Conservation (phyloP, 805 yeast genomes). For the Pichia insulana region DNA sequence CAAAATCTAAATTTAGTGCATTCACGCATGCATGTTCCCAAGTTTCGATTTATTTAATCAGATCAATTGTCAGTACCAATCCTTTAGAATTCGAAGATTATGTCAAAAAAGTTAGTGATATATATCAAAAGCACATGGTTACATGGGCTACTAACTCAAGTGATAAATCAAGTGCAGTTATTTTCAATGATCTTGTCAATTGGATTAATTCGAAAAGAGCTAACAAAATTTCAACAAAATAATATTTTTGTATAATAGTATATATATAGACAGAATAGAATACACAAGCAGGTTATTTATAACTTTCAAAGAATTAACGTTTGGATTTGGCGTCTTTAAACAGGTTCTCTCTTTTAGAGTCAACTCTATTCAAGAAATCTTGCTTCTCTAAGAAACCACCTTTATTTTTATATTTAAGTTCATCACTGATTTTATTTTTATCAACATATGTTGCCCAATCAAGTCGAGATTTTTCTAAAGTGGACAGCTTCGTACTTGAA, state of each 20-base stretch:
- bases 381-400: constrained; percentile 89
- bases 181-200: constrained; percentile 73
- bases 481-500: constrained; percentile 72
- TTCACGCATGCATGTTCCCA: constrained; percentile 53
- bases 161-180: constrained; percentile 41
- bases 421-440: constrained; percentile 74
- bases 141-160: constrained; percentile 47
- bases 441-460: constrained; percentile 97
- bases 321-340: constrained; percentile 32
- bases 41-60: constrained; percentile 56
- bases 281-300: constrained; percentile 1
- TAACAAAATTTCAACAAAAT: background rate
- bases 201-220: constrained; percentile 55
- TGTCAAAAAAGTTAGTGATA: constrained; percentile 39
- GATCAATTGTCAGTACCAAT: constrained; percentile 36
- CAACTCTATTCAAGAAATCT: constrained; percentile 76
- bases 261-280: background rate
- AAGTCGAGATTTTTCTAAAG: constrained; percentile 83
- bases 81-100: constrained; percentile 22
- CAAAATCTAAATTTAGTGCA: constrained; percentile 37
- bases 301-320: background rate
- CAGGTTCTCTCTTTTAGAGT: constrained; percentile 44
- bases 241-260: background rate
- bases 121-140: constrained; percentile 49
- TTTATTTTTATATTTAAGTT: constrained; percentile 69